Evolutionary conservation across 768 basidiomycete genomes (phyloP), one percentile per base, ranked within the genome.

Genomic region (Lactarius hengduanensis): DNA sequence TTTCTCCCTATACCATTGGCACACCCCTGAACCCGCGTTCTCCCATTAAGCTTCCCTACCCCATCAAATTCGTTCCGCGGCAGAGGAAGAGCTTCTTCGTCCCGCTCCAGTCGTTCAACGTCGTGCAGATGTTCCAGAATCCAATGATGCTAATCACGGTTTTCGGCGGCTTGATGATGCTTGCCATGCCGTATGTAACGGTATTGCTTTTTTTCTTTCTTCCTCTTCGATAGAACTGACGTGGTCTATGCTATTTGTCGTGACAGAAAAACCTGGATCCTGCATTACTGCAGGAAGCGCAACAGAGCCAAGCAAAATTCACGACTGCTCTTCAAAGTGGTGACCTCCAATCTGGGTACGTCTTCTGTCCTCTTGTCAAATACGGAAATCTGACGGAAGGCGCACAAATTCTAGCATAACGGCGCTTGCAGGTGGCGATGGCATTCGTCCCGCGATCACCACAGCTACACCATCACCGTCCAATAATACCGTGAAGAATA

Each of bases 61-160:
- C 90, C 0, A 78, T 92, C 57, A 74, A 77, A 11, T 73, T 94
- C 58, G 72, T 76, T 1, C 80, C 89, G 4, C 83, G 83, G 62
- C 79, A 81, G 63, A 85, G 81, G 73, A 80, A 85, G 71, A 78
- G 72, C 59, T 94, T 88, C 75, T 92, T 90, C 73, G 79, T 86
- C 34, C 86, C 89, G 30, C 83, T 74, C 38, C 83, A 92, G 74
- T 84, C 86, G 20, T 94, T 94, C 81, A 89, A 89, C 74, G 68
- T 91, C 28, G 62, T 89, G 64, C 84, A 79, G 61, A 92, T 94
- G 89, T 79, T 94, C 72, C 84, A 87, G 64, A 94, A 86, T 73
- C 91, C 91, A 8, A 92, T 94, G 91, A 89, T 90, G 81, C 77
- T 94, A 65, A 81, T 92, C 74, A 89, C 91, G 86, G 80, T 85